Base-by-base conservation (phyloP, 108 stramenopile species). In the Licmophora abbreviata region DNA sequence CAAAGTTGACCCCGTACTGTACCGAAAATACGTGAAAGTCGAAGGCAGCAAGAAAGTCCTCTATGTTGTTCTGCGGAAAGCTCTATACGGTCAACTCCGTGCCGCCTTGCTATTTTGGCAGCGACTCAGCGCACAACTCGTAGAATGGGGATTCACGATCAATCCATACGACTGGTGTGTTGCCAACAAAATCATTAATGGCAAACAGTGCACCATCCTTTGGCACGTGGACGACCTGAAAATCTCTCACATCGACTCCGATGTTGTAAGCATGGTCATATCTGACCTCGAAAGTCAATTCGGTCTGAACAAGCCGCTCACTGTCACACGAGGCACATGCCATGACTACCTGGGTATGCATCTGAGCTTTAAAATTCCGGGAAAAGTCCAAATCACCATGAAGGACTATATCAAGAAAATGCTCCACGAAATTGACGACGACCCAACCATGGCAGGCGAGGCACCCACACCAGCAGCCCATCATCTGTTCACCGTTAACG, bases 101-200 rank as follows among this genome's bases (percentile, higher is more conserved):
- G 29, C 48, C 10, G 56, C 56, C 14, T 28, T 65, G 10, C 29
- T 66, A 28, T 66, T 42, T 15, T 66, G 33, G 40, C n/a, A 29
- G 14, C n/a, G 35, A 24, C 44, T 59, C 3, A 18, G n/a, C 4
- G 38, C 8, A 12, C 18, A 51, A 10, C n/a, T 63, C 0, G 11
- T 30, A 18, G 44, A 44, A 25, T 17, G 23, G 34, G 75, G 70
- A 26, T 77, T 68, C 49, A 40, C 29, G 11, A n/a, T 62, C 3
- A 77, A 77, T 44, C 66, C 70, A 17, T 71, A 68, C 51, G 66
- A 77, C 49, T 33, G 29, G 29, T 77, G 75, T 34, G 36, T 71
- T 9, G 64, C 66, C 3, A 77, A 77, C 54, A 24, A 44, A 24
- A 15, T 10, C n/a, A 48, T 64, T 3, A 21, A 43, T 15, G 43